Evolutionary conservation across 1,139 yeast species (phyloP), one percentile per base, ranked within the genome.

Genomic region (Eremothecium gossypii): DNA sequence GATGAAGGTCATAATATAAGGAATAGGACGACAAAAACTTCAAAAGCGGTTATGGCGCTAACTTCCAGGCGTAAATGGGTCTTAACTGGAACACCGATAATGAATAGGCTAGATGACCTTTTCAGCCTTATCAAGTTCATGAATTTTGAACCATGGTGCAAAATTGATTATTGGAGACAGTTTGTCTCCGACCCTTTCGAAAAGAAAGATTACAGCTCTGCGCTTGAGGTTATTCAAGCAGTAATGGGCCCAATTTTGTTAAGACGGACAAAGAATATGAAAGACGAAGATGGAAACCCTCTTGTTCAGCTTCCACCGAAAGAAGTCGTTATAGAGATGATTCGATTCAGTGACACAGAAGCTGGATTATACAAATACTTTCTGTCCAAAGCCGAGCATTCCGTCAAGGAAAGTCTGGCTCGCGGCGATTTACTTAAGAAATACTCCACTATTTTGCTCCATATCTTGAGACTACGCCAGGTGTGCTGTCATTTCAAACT

Each of bases 1-100:
- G 98, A 91, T 63, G 98, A 91, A 61, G 97, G 94, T 4, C 98
- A 91, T 57, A 83, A 76, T 30, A 91, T 91, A 46, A 71, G 95
- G 55, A 89, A 89, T 58, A 70, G 93, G 52, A 68, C 73, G 38
- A 82, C 95, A 1, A 81, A 81, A 48, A 83, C 95, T 0, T 79
- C 96, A 0, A 81, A 79, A 53, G 84, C 97, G 0, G 73, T 89
- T 8, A 78, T 76, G 60, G 82, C 76, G 32, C 58, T 91, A 17
- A 58, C 66, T 10, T 78, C 85, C 55, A 70, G 71, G 34, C 69
- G 94, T 40, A 77, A 77, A 49, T 91, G 98, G 98, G 73, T 83
- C 2, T 66, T 91, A 36, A 87, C 97, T 0, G 98, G 98, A 10
- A 91, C 98, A 0, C 97, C 98, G 0, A 85, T 91, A 38, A 83